A percentile compares a stretch with the other conserved stretches of the same genome.
Conservation (phyloP, 2,329 filamentous ascomycete species). For the Stagonosporopsis chrysanthemi region DNA sequence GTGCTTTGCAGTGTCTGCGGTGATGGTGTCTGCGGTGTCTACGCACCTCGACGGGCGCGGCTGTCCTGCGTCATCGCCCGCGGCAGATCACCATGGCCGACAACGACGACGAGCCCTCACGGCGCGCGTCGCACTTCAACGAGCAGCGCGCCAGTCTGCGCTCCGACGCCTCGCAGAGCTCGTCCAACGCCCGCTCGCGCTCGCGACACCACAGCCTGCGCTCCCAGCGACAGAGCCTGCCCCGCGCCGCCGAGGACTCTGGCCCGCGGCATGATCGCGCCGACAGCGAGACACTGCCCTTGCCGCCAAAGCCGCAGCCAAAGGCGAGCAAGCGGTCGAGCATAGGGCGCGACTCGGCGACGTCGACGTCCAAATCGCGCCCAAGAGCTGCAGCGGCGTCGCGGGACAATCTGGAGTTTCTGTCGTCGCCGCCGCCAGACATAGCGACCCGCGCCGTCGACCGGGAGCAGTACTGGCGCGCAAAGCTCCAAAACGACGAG, state of each 20-base stretch:
- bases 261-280: constrained; percentile 22
- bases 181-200: constrained; percentile 23
- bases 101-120: constrained; percentile 34
- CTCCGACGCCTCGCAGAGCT: constrained; percentile 31
- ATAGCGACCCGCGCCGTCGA: constrained; percentile 4
- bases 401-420: constrained; percentile 36
- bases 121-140: constrained; percentile 44
- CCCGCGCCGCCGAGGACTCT: constrained; percentile 7
- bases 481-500: not conserved
- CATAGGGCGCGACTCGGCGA: constrained; percentile 8
- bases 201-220: constrained; percentile 23
- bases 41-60: too few relatives aligned
- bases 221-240: constrained; percentile 8
- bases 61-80: constrained; percentile 9
- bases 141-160: constrained; percentile 42
- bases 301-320: constrained; percentile 6
- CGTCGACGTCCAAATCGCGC: constrained; percentile 9
- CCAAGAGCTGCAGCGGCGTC: constrained; percentile 19
- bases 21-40: too few relatives aligned
- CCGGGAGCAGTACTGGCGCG: constrained; percentile 2
- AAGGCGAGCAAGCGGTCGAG: constrained; percentile 23
- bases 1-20: constrained; percentile 3
- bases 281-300: constrained; percentile 15
- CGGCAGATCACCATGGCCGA: constrained; percentile 34
- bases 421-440: constrained; percentile 29